Evolutionary conservation across 2,329 filamentous ascomycete genomes (phyloP), one percentile per base, ranked within the genome.

Genomic region (Metarhizium album): DNA sequence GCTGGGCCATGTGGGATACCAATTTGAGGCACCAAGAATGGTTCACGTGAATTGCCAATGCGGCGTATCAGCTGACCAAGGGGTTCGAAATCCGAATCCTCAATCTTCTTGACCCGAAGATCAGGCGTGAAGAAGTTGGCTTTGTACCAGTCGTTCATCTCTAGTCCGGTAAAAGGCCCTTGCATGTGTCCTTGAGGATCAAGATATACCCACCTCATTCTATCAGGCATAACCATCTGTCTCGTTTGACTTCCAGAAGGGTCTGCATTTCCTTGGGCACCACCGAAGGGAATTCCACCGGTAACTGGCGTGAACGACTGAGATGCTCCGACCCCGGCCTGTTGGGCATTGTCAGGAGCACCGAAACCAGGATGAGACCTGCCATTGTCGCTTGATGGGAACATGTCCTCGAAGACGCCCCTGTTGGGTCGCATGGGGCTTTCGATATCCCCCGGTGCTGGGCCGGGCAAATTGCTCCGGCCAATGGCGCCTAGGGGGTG

Each of bases 81-180:
- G 13, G 91, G 93, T 67, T 98, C 93, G 60, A 96, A 98, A 47
- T 98, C 91, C 0, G 78, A 74, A 62, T 98, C 93, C 64, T 98
- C 93, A 4, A 91, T 75, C 65, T 95, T 95, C 72, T 94, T 96
- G 31, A 98, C 93, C 42, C 94, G 82, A 20, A 98, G 75, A 60
- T 98, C 91, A 0, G 91, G 84, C 0, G 89, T 95, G 69, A 98
- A 98, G 71, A 97, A 98, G 45, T 91, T 90, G 37, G 90, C 91
- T 67, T 97, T 97, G 71, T 97, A 98, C 93, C 93, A 98, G 61
- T 98, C 94, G 59, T 98, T 94, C 93, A 98, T 98, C 68, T 98
- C 93, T 47, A 98, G 73, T 1, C 93, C 93, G 38, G 90, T 96
- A 70, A 93, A 98, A 0, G 93, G 93, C 0, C 93, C 93, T 64